Evolutionary conservation across 129 eudicot species (phyloP), one percentile per base, ranked within the genome.

Genomic region (Sambucus nigra): DNA sequence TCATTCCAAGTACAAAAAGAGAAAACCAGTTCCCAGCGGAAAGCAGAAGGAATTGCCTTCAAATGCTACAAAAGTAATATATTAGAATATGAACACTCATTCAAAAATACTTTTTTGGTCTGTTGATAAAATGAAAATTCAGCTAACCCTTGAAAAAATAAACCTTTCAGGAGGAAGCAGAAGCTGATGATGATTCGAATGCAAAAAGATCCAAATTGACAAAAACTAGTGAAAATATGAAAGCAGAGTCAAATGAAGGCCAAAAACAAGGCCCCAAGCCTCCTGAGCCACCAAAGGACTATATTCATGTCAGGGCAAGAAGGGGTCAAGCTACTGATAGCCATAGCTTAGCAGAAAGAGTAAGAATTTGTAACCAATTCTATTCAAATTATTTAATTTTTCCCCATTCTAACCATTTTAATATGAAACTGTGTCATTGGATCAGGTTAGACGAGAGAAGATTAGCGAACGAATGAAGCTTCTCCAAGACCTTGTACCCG

Each of bases 241-340:
- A 71, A 62, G 65, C 53, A 52, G 84, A 72, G 60, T 73, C 65
- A 15, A 61, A 73, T 3, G 25, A 77, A 41, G 75, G 60, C 12
- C 76, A 61, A 32, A 94, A 80, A 67, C 42, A 35, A 8, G 42
- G 48, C 54, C 33, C 58, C 49, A 78, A 87, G 63, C 59, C 78
- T 56, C 73, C 71, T 16, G 98, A 89, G 66, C 74, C 98, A 61
- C 89, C 78, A 48, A 89, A 81, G 69, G 98, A 89, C 55, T 89
- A 89, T 48, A 89, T 89, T 79, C 97, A 89, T 74, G 97, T 89
- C 72, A 80, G 97, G 59, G 97, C 97, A 40, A 78, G 97, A 73
- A 81, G 97, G 66, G 97, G 97, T 45, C 95, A 89, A 69, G 97
- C 97, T 47, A 89, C 97, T 62, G 97, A 89, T 69, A 89, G 95